Evolutionary conservation across 106 monocot species (phyloP).

Genomic region (Hemerocallis citrina): DNA sequence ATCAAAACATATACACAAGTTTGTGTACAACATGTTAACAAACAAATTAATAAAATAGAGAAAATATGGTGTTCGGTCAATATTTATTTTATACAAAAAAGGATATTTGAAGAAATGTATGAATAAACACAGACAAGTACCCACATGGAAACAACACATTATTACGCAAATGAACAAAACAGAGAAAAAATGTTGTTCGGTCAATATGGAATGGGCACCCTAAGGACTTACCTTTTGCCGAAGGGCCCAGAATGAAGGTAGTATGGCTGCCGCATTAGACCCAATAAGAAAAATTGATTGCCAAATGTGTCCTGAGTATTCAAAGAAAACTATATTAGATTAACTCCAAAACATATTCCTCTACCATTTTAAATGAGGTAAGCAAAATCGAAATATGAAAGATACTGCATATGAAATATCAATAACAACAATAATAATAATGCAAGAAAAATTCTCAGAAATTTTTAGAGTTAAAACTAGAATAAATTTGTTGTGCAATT

Average conservation of each 20-base stretch:
- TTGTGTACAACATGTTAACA: no score
- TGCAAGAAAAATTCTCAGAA: not conserved
- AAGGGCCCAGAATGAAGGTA: conserved; percentile 77
- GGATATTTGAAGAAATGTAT: no score
- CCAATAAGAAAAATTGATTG: conserved; percentile 79
- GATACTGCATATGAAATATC: no score
- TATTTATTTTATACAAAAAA: no score
- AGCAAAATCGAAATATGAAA: not conserved
- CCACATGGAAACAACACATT: not conserved
- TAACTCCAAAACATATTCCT: not conserved
- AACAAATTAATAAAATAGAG: no score
- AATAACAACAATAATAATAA: not conserved
- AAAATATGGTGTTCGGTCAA: no score
- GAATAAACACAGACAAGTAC: not conserved
- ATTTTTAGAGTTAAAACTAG: not conserved
- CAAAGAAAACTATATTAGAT: not conserved
- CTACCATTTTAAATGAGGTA: not conserved
- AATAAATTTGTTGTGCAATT: not conserved
- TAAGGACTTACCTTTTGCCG: conserved; percentile 76
- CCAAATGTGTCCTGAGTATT: conserved; percentile 60
- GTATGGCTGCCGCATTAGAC: conserved; percentile 84
- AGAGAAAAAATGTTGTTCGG: no score
- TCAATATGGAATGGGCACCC: no score
- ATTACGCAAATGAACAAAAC: no score
- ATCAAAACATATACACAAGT: no score